Evolutionary conservation across 441 rosid genomes (phyloP), one percentile per base, ranked within the genome.

Genomic region (Populus hybrid): DNA sequence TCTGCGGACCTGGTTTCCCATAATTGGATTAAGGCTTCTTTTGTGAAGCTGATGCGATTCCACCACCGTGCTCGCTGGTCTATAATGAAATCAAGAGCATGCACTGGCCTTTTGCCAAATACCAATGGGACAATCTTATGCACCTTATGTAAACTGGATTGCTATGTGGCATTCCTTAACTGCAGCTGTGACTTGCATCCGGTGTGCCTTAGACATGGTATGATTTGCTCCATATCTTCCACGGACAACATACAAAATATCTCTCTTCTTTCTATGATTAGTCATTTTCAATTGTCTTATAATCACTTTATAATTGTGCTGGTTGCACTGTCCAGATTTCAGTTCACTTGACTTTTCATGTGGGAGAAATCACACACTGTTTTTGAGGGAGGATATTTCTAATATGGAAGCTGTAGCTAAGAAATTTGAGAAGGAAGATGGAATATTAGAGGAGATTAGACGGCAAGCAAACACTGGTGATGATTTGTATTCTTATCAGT

Each of bases 151-250:
- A 94, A 93, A 85, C 90, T 94, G 24, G 99, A 97, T 81, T 97
- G 99, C 84, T 97, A 94, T 80, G 82, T 97, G 76, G 94, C 95
- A 81, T 97, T 87, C 78, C 71, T 93, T 28, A 90, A 88, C 85
- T 97, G 99, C 88, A 76, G 75, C 71, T 94, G 99, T 88, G 81
- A 79, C 81, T 42, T 77, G 76, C 99, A 97, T 81, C 90, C 91
- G 4, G 83, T 93, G 83, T 97, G 99, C 86, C 92, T 97, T 75
- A 93, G 93, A 75, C 99, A 97, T 84, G 99, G 99, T 94, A 93
- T 36, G 82, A 5, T 69, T 76, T 77, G 72, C 77, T 79, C 10
- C 21, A 56, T 68, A 18, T 40, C 73, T 72, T 42, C 53, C 74
- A 67, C 67, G 28, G 78, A 66, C 31, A 66, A 42, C 71, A 71